A percentile compares a stretch with the other conserved stretches of the same genome.
These are phyloP conservation scores for Epichloe typhina DNA, from an alignment of 2,329 filamentous ascomycete genomes.

Conservation along the genomic window DNA sequence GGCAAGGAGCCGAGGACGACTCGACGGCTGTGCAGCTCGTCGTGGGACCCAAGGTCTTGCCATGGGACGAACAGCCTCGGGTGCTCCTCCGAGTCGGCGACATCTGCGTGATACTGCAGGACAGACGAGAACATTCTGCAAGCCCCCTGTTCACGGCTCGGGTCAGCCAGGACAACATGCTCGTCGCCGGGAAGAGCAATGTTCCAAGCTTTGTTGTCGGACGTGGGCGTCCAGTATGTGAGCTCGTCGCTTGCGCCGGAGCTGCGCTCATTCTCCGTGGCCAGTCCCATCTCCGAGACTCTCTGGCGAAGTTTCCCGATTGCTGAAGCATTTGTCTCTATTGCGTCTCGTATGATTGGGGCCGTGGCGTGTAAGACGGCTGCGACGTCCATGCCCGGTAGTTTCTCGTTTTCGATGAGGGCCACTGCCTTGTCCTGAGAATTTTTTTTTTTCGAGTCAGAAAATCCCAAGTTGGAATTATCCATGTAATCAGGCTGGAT, in stretches of 20 bases:
- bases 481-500: too few species aligned
- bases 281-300: neutral
- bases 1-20: conserved; percentile 15
- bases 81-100: neutral
- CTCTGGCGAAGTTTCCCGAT: neutral
- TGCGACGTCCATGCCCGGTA: neutral
- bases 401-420: neutral
- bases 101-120: conserved; percentile 5
- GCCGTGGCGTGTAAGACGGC: neutral
- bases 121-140: too few species aligned
- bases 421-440: neutral
- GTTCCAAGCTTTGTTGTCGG: neutral
- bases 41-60: neutral
- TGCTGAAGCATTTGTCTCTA: neutral
- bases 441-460: neutral
- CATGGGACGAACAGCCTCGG: conserved; percentile 2
- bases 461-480: neutral
- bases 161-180: neutral
- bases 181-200: neutral
- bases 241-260: neutral
- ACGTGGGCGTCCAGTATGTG: neutral
- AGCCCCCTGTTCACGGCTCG: neutral
- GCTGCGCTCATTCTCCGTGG: neutral
- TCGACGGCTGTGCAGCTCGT: conserved; percentile 8
- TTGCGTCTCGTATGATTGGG: neutral